Base-by-base conservation (phyloP, 257 asterid genomes). In the Primulina eburnea region DNA sequence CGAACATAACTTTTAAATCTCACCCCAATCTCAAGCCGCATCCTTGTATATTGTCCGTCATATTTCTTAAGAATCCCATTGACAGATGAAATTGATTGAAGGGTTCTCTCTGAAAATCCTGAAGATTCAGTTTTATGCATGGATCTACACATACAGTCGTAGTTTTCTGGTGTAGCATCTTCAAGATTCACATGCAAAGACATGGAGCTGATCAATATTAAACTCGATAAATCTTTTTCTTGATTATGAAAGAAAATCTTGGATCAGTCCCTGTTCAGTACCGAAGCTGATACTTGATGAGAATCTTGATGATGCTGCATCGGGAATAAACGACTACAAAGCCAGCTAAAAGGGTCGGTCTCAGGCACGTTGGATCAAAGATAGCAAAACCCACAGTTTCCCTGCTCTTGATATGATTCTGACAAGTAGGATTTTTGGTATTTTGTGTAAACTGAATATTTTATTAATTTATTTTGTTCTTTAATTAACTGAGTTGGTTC, bases 221-320 rank as follows among this genome's bases (percentile, higher is more conserved):
- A 43, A 43, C 53, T 43, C 17, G 57, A 50, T 16, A 3, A 6
- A 1, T 34, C 9, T 6, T 17, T 50, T 50, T 50, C 55, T 12
- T 43, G 55, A 43, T 43, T 43, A 43, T 43, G 55, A 43, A 43
- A 2, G 6, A 14, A 50, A 50, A 50, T 50, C 57, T 6, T 16
- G 21, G 21, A 50, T 50, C 57, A 2, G 21, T 4, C 21, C 21
- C 53, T 11, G 53, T 60, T 62, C 71, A 6, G 14, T 18, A 32
- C 63, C 72, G 32, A 55, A 6, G 68, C 40, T 53, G 69, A 60
- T 4, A 21, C 64, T 59, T 18, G 43, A 29, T 83, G 88, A 80
- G 88, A 83, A 83, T 83, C 88, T 83, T 83, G 88, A 83, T 81
- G 88, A 81, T 83, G 86, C 88, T 76, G 86, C 88, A 74, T 81